A percentile compares a stretch with the other conserved stretches of the same genome.
These are phyloP conservation scores for Penicillium steckii DNA, from an alignment of 495 filamentous ascomycete species.

Conservation along the genomic window DNA sequence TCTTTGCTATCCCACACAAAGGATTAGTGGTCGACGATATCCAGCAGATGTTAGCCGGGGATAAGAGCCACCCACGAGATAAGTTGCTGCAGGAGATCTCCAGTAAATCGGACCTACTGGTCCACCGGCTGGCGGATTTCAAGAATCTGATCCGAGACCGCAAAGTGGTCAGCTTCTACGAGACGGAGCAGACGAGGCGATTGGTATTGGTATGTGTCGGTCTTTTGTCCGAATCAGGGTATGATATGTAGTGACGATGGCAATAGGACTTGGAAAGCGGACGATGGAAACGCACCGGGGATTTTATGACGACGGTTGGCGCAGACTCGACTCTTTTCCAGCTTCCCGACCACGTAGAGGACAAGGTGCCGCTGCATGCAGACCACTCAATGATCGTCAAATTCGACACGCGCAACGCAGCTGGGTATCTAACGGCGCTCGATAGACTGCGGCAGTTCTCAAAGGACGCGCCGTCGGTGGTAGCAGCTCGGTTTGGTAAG, in stretches of 20 bases:
- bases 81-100: conserved; percentile 17
- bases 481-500: conserved; percentile 14
- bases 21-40: conserved; percentile 32
- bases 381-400: conserved; percentile 14
- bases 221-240: conserved; percentile 1
- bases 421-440: conserved; percentile 14
- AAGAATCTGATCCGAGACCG: conserved; percentile 29
- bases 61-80: conserved; percentile 25
- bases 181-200: conserved; percentile 27
- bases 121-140: conserved; percentile 16
- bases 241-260: conserved; percentile 9
- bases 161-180: conserved; percentile 32
- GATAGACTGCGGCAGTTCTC: conserved; percentile 10
- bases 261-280: conserved; percentile 17
- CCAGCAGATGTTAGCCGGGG: conserved; percentile 23
- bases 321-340: conserved; percentile 15
- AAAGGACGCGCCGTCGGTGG: conserved; percentile 13
- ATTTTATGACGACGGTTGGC: conserved; percentile 13
- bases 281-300: conserved; percentile 17
- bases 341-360: conserved; percentile 13
- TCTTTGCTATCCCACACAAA: conserved; percentile 33
- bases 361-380: conserved; percentile 14
- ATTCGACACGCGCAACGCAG: conserved; percentile 13
- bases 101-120: conserved; percentile 18
- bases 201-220: conserved; percentile 10